These are phyloP conservation scores for Ophiostoma novo-ulmi DNA, from an alignment of 2,329 filamentous ascomycete genomes.

Conservation along the genomic window DNA sequence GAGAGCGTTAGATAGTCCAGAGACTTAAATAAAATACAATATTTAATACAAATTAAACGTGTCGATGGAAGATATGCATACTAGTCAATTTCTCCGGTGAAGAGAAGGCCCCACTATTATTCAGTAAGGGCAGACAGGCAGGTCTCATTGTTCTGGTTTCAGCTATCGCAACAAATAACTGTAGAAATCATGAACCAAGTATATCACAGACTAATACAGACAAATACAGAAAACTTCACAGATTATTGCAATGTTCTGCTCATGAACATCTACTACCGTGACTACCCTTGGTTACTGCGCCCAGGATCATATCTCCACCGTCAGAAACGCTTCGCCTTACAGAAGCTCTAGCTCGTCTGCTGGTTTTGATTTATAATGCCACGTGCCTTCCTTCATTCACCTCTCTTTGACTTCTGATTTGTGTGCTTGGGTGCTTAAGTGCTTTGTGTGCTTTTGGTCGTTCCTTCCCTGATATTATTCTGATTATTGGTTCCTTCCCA, in stretches of 20 bases:
- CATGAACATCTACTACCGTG: neutral
- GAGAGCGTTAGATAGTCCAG: neutral
- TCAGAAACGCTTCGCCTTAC: neutral
- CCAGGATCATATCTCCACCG: neutral
- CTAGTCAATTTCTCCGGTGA: neutral
- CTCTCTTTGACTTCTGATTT: neutral
- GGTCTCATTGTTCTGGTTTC: neutral
- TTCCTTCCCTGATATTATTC: neutral
- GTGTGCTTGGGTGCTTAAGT: neutral
- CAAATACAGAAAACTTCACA: neutral
- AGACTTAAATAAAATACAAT: neutral
- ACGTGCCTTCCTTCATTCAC: neutral
- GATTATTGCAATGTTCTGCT: neutral
- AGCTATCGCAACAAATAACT: neutral
- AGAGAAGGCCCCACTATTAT: neutral
- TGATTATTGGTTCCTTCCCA: neutral
- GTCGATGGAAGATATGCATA: neutral
- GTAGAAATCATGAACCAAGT: neutral
- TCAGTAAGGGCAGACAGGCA: too few species aligned
- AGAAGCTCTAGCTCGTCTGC: neutral
- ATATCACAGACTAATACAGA: too few species aligned
- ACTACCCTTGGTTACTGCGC: neutral
- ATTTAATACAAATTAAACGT: neutral
- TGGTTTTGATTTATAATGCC: conserved; percentile 12
- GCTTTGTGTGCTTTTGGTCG: neutral